Conservation (phyloP, 2,329 filamentous ascomycete genomes). For the Leptoxyphium fumago region DNA sequence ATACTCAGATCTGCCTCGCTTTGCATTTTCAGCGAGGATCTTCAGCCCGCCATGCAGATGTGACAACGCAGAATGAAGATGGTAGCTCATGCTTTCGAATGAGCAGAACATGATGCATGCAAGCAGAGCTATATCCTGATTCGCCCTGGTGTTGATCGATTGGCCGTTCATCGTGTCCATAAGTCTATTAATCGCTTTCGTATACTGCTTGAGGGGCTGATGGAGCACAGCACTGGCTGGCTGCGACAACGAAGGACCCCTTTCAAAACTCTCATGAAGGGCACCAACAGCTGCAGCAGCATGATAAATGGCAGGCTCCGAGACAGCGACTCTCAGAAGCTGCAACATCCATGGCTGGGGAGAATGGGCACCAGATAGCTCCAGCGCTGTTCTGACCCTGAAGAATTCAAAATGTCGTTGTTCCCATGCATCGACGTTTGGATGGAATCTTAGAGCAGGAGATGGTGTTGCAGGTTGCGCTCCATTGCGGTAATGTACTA, state of each 20-base stretch:
- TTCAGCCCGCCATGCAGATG: not conserved
- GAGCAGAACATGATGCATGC: not conserved
- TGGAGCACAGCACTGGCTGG: not conserved
- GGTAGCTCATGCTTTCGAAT: not conserved
- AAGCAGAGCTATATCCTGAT: not conserved
- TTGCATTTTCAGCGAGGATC: not conserved
- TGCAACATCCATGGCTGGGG: not conserved
- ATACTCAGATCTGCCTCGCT: not conserved
- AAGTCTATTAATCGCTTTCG: not conserved
- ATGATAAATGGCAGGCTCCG: not conserved
- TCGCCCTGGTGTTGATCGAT: not conserved
- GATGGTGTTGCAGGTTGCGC: not conserved
- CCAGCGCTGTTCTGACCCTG: not conserved
- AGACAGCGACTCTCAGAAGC: not conserved
- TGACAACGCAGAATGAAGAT: not conserved
- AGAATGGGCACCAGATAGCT: not conserved
- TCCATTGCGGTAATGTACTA: not conserved
- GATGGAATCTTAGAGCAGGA: not conserved
- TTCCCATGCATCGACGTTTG: not conserved
- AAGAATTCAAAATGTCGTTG: not conserved
- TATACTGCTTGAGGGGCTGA: not conserved
- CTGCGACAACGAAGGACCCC: not conserved
- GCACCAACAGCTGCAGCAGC: not conserved
- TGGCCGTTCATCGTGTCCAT: not conserved
- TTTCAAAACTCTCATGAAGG: not conserved